Conservation (phyloP, 495 filamentous ascomycete genomes). For the Talaromyces proteolyticus region DNA sequence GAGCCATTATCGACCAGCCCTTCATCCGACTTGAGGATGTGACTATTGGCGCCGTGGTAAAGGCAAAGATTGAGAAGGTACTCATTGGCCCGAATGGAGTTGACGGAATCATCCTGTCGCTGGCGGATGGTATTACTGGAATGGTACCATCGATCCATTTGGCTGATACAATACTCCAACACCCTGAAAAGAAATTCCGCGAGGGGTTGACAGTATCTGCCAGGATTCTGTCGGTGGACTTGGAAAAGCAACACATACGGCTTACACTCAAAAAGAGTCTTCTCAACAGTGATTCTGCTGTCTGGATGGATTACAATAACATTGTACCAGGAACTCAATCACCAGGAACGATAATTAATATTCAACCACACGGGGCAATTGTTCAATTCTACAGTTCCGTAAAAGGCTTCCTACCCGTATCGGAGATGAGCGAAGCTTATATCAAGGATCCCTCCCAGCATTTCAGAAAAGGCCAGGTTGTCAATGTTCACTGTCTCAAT, state of each 20-base stretch:
- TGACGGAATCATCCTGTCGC: constrained; percentile 70
- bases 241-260: constrained; percentile 70
- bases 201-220: constrained; percentile 79
- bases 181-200: constrained; percentile 93
- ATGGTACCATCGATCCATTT: constrained; percentile 84
- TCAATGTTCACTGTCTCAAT: constrained; percentile 77
- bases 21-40: constrained; percentile 90
- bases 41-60: constrained; percentile 70
- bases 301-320: constrained; percentile 69
- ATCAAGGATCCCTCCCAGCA: constrained; percentile 85
- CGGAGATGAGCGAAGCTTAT: constrained; percentile 96
- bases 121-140: constrained; percentile 82
- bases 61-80: constrained; percentile 81
- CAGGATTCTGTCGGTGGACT: constrained; percentile 75
- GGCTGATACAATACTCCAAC: constrained; percentile 78
- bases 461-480: constrained; percentile 83
- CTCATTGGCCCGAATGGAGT: constrained; percentile 66
- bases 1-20: constrained; percentile 74
- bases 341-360: constrained; percentile 77
- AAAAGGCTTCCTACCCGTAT: constrained; percentile 79
- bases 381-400: constrained; percentile 88
- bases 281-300: constrained; percentile 73
- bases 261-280: constrained; percentile 92
- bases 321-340: constrained; percentile 65
- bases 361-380: constrained; percentile 72